phyloP scores from a whole-genome alignment of 148 eudicot genomes.

The Rhododendron mucronatum region DNA sequence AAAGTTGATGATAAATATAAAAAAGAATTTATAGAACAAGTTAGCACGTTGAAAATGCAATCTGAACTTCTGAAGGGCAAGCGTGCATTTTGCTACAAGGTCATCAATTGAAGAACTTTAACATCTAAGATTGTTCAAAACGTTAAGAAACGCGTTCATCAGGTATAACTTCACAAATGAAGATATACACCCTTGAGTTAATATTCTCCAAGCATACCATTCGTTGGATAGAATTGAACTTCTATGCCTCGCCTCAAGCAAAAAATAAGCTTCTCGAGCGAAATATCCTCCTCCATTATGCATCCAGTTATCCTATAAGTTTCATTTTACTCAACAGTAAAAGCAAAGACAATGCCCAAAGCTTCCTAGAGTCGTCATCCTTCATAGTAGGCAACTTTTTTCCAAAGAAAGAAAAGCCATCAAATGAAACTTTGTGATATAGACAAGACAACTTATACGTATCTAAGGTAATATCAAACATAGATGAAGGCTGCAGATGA shows the following conservation, averaged over 20 bases:
- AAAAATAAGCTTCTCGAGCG: background rate
- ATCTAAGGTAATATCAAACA: background rate
- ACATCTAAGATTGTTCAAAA: background rate
- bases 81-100: background rate
- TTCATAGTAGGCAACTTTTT: background rate
- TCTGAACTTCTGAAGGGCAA: background rate
- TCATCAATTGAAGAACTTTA: background rate
- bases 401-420: background rate
- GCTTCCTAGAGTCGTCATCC: background rate
- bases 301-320: background rate
- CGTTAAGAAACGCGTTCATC: background rate
- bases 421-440: background rate
- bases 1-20: background rate
- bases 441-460: background rate
- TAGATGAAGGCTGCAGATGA: background rate
- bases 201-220: background rate
- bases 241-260: background rate
- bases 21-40: background rate
- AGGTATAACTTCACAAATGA: background rate
- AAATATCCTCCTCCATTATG: background rate
- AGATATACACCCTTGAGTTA: background rate
- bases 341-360: background rate
- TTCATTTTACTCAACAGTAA: background rate
- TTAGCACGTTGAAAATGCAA: background rate
- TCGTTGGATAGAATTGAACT: background rate